phyloP scores from a whole-genome alignment of 169 alveolate genomes.

The Plasmodium gaboni region DNA sequence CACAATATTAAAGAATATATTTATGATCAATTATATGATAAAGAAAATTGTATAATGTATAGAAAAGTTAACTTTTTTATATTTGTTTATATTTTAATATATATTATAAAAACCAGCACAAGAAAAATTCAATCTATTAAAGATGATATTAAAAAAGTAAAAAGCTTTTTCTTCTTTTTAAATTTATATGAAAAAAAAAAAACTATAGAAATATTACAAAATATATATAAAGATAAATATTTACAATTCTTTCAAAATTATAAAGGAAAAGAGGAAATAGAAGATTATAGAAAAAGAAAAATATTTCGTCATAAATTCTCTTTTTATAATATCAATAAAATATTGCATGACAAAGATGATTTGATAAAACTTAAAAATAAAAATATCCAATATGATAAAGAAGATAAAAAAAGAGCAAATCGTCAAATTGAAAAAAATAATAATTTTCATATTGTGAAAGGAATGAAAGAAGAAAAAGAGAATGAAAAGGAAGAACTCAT shows the following conservation, averaged over 20 bases:
- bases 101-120: conserved; percentile 59
- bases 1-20: conserved; percentile 41
- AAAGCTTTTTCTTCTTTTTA: conserved; percentile 50
- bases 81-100: conserved; percentile 41
- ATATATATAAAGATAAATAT: conserved; percentile 60
- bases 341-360: conserved; percentile 30
- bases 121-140: conserved; percentile 36
- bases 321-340: conserved; percentile 34
- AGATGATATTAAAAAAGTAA: conserved; percentile 53
- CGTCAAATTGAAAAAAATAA: not conserved
- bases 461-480: not conserved
- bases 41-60: conserved; percentile 38
- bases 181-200: conserved; percentile 60
- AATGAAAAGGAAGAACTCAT: not conserved
- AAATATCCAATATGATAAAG: not conserved
- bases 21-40: conserved; percentile 26
- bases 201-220: conserved; percentile 46
- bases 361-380: conserved; percentile 22
- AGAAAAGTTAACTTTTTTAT: conserved; percentile 56
- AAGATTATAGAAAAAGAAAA: conserved; percentile 44
- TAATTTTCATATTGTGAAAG: not conserved
- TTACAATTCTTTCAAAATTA: conserved; percentile 49
- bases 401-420: not conserved
- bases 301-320: conserved; percentile 63
- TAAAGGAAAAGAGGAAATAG: conserved; percentile 29